These are phyloP conservation scores for Boletus pseudo-olivaceus DNA, from an alignment of 768 basidiomycete species.

Conservation along the genomic window DNA sequence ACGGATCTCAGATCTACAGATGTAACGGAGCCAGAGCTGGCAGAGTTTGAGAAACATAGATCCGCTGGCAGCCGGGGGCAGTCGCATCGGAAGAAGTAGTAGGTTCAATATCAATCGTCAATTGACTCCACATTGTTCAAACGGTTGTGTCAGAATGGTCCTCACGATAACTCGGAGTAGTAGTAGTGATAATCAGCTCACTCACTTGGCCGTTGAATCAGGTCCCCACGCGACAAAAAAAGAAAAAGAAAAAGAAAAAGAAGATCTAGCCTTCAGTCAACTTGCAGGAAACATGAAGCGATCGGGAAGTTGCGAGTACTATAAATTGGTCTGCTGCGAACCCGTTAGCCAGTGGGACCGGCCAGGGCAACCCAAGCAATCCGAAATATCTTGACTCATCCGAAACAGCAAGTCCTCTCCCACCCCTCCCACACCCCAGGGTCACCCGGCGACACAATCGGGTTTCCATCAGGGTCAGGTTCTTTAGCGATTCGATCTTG, in stretches of 20 bases:
- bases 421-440: constrained; percentile 11
- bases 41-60: constrained; percentile 32
- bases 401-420: too few relatives aligned
- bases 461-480: constrained; percentile 16
- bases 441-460: constrained; percentile 1
- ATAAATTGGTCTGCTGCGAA: too few relatives aligned
- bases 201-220: too few relatives aligned
- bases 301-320: constrained; percentile 22
- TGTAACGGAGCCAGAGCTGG: constrained; percentile 23
- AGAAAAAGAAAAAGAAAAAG: too few relatives aligned
- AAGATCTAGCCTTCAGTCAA: too few relatives aligned
- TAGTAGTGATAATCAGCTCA: too few relatives aligned
- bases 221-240: too few relatives aligned
- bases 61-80: constrained; percentile 23
- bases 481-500: constrained; percentile 3
- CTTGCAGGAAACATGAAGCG: too few relatives aligned
- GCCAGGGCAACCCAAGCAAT: constrained; percentile 8
- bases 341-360: background rate
- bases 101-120: constrained; percentile 9
- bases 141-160: too few relatives aligned
- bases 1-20: constrained; percentile 32
- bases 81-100: constrained; percentile 21
- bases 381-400: constrained; percentile 21
- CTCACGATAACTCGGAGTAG: too few relatives aligned
- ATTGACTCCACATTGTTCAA: constrained; percentile 16